A percentile compares a stretch with the other conserved stretches of the same genome.
These are phyloP conservation scores for Diophrys appendiculata DNA, from an alignment of 73 alveolate species.

Conservation along the genomic window DNA sequence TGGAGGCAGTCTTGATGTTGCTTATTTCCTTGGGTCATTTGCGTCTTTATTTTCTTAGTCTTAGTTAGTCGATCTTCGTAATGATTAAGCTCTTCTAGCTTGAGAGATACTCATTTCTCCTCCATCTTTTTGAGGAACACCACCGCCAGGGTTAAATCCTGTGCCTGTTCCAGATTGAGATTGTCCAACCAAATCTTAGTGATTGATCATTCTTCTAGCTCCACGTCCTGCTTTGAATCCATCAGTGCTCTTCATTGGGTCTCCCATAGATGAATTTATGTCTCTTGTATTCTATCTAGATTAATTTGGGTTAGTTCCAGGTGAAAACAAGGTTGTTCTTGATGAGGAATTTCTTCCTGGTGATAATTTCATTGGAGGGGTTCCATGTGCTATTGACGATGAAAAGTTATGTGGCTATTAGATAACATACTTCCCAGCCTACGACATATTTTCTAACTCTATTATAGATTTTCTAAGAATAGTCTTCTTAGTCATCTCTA, in stretches of 20 bases:
- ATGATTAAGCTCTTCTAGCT: background rate
- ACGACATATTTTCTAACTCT: slow-evolving; percentile 20
- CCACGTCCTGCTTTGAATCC: background rate
- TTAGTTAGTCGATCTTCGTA: background rate
- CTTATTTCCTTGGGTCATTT: background rate
- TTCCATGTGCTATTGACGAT: background rate
- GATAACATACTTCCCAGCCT: slow-evolving; percentile 29
- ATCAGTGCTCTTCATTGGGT: slow-evolving; percentile 3
- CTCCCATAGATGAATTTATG: background rate
- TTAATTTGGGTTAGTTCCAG: background rate
- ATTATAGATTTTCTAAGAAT: slow-evolving; percentile 34
- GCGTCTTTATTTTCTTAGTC: background rate
- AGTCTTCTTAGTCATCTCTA: slow-evolving; percentile 25
- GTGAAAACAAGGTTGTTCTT: background rate
- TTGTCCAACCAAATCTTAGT: background rate
- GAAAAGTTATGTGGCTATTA: background rate
- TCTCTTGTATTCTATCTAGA: background rate
- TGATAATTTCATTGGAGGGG: background rate
- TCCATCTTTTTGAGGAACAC: slow-evolving; percentile 1
- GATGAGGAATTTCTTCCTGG: background rate
- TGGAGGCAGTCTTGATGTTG: slow-evolving; percentile 6
- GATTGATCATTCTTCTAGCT: slow-evolving; percentile 5
- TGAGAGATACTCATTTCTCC: background rate
- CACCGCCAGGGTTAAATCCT: background rate
- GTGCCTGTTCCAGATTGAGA: background rate